phyloP scores from a whole-genome alignment of 345 rosid species.

The Gossypium turneri region DNA sequence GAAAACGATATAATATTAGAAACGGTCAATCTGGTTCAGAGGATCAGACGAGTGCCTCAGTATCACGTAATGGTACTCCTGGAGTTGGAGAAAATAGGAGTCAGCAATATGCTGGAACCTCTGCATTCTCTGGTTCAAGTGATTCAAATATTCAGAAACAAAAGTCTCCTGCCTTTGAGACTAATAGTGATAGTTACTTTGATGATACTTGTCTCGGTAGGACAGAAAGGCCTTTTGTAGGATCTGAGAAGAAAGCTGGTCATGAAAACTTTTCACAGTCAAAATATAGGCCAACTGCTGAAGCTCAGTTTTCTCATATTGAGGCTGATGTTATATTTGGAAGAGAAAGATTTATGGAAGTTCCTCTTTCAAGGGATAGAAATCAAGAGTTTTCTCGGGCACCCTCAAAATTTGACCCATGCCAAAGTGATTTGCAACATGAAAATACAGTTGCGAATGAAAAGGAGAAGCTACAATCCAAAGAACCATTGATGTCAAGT shows the following conservation, averaged over 20 bases:
- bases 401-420: constrained; percentile 9
- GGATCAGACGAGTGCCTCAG: constrained; percentile 32
- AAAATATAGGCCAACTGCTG: constrained; percentile 5
- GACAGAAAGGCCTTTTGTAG: not conserved
- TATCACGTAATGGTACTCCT: constrained; percentile 20
- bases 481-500: constrained; percentile 13
- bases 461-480: constrained; percentile 17
- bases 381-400: constrained; percentile 7
- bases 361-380: constrained; percentile 4
- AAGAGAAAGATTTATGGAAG: constrained; percentile 8
- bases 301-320: constrained; percentile 1
- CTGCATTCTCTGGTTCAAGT: constrained; percentile 26
- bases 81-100: constrained; percentile 23
- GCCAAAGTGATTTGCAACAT: constrained; percentile 21
- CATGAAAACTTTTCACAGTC: constrained; percentile 5
- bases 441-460: constrained; percentile 14
- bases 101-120: constrained; percentile 22
- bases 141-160: constrained; percentile 15
- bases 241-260: constrained; percentile 6
- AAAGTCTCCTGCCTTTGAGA: not conserved
- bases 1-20: constrained; percentile 32
- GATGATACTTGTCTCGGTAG: not conserved
- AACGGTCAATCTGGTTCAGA: constrained; percentile 27
- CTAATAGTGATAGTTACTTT: not conserved
- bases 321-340: constrained; percentile 15